phyloP scores from a whole-genome alignment of 2,329 filamentous ascomycete genomes.

The Penicillium janthinellum region DNA sequence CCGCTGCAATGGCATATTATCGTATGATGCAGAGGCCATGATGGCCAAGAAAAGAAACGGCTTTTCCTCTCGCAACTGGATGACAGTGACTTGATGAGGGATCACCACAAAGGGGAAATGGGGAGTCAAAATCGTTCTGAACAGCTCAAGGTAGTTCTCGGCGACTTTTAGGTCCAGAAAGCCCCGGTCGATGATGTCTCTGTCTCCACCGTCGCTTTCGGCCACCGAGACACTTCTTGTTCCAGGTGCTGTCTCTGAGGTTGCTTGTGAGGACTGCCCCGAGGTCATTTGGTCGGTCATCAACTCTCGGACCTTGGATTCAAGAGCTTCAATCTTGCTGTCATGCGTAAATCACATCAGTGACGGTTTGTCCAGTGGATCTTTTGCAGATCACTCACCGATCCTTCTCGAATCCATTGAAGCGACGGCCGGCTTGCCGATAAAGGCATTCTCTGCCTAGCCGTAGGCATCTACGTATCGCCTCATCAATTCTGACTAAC shows the following conservation, averaged over 20 bases:
- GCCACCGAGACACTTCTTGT: neutral
- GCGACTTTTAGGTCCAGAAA: slow-evolving; percentile 22
- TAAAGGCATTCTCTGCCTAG: slow-evolving; percentile 41
- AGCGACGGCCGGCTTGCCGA: slow-evolving; percentile 38
- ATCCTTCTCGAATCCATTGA: slow-evolving; percentile 40
- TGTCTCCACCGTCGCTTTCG: neutral
- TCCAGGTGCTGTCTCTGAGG: neutral
- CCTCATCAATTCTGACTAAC: neutral
- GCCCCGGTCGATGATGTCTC: slow-evolving; percentile 23
- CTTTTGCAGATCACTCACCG: slow-evolving; percentile 21
- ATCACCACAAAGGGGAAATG: slow-evolving; percentile 44
- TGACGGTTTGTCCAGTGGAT: neutral
- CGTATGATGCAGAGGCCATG: slow-evolving; percentile 35
- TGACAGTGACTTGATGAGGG: slow-evolving; percentile 24
- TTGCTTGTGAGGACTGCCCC: neutral
- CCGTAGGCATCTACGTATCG: slow-evolving; percentile 34
- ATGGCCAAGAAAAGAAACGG: slow-evolving; percentile 42
- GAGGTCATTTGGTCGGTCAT: slow-evolving; percentile 2
- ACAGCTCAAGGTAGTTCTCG: slow-evolving; percentile 32
- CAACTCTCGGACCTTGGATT: slow-evolving; percentile 25
- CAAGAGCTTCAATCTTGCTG: slow-evolving; percentile 41
- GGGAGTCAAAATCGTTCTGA: slow-evolving; percentile 39
- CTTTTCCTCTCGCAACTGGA: slow-evolving; percentile 31
- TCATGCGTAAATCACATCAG: neutral
- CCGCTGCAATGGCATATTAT: slow-evolving; percentile 38